Conservation (phyloP, 1,139 yeast species). For the Lodderomyces theae region DNA sequence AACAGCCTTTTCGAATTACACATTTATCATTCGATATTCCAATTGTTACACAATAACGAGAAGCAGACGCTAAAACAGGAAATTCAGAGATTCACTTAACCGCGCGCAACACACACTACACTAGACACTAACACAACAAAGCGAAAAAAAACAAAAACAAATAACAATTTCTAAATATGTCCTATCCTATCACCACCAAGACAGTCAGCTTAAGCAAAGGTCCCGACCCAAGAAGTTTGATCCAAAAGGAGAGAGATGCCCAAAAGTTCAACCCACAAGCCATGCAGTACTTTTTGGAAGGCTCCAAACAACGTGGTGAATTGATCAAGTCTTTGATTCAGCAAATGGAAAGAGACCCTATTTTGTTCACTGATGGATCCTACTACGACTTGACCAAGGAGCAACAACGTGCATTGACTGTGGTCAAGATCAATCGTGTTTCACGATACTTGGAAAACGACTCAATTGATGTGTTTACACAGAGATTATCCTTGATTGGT, state of each 20-base stretch:
- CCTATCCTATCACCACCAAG: constrained; percentile 8
- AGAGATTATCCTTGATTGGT: constrained; percentile 53
- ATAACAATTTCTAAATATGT: constrained; percentile 3
- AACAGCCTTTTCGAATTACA: too few species aligned
- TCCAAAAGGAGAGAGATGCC: constrained; percentile 34
- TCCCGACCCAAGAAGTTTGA: constrained; percentile 36
- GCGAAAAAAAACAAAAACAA: too few species aligned
- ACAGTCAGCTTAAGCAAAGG: constrained; percentile 18
- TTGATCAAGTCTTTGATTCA: constrained; percentile 27
- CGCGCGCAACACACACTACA: too few species aligned
- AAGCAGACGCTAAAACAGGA: too few species aligned
- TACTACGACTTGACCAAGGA: constrained; percentile 39
- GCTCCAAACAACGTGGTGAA: constrained; percentile 32
- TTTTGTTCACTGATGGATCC: constrained; percentile 31
- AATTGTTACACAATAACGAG: neutral
- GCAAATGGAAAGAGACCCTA: constrained; percentile 46
- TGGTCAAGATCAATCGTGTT: constrained; percentile 35
- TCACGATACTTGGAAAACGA: constrained; percentile 40
- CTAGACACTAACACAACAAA: too few species aligned
- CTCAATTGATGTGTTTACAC: constrained; percentile 33
- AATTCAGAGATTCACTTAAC: too few species aligned
- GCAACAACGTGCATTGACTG: constrained; percentile 38
- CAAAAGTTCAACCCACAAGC: constrained; percentile 29
- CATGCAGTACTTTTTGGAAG: constrained; percentile 45
- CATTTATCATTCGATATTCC: too few species aligned